Evolutionary conservation across 495 filamentous ascomycete genomes (phyloP).

Genomic region (Xylaria telfairii): DNA sequence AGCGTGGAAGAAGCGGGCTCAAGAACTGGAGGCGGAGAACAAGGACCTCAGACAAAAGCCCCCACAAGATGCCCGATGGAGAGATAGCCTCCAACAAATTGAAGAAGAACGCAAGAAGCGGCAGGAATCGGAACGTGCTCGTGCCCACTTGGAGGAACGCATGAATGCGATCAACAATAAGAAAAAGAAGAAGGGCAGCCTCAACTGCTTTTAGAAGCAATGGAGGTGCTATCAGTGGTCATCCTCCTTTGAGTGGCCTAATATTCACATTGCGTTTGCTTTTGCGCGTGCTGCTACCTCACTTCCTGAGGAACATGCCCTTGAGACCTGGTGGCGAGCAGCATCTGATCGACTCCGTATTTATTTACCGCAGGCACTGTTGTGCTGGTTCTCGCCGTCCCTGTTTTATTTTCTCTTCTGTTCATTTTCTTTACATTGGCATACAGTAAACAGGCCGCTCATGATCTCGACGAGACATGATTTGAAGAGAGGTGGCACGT

Average conservation of each 20-base stretch:
- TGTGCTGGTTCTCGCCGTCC: neutral
- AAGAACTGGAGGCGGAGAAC: conserved; percentile 78
- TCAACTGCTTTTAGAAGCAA: conserved; percentile 87
- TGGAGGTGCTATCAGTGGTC: neutral
- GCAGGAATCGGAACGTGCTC: conserved; percentile 83
- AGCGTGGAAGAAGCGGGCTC: conserved; percentile 84
- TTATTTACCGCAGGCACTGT: neutral
- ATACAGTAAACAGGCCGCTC: conserved; percentile 6
- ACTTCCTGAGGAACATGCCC: neutral
- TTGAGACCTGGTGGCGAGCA: neutral
- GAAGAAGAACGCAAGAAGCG: conserved; percentile 92
- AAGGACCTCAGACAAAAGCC: conserved; percentile 62
- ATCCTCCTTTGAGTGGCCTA: neutral
- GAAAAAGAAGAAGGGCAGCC: conserved; percentile 94
- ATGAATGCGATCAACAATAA: conserved; percentile 91
- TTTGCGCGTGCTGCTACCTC: neutral
- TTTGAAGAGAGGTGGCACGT: conserved; percentile 25
- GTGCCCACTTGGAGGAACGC: conserved; percentile 86
- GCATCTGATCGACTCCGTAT: neutral
- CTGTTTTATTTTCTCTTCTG: conserved; percentile 10
- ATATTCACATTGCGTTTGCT: neutral
- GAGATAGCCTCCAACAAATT: conserved; percentile 79
- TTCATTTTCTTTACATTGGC: conserved; percentile 16
- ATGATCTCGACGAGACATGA: conserved; percentile 27
- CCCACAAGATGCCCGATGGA: conserved; percentile 66